Base-by-base conservation (phyloP, 768 basidiomycete genomes). In the Auriscalpium orientale region DNA sequence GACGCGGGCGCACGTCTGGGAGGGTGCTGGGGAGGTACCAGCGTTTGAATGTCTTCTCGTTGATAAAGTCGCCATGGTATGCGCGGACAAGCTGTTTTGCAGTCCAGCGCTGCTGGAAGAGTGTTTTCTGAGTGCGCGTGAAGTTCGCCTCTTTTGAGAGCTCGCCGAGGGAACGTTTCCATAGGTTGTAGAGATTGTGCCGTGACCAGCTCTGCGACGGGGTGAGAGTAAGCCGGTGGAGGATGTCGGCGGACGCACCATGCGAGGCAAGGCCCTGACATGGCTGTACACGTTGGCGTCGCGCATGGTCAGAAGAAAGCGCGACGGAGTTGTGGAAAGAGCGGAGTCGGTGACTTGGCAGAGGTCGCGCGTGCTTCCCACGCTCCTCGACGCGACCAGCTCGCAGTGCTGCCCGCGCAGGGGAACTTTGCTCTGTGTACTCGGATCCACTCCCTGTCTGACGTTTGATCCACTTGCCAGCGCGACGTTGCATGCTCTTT, bases 11-110 rank as follows among this genome's bases (percentile, higher is more conserved):
- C 53, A 91, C 89, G 65, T 93, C 91, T 0, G 91, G 95, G 15
- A 98, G 77, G 0, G 80, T 85, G 57, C 81, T 76, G 15, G 95
- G 95, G 38, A 99, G 80, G 69, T 93, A 98, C 89, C 92, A 94
- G 56, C 88, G 83, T 68, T 94, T 94, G 80, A 98, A 98, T 38
- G 86, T 85, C 65, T 86, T 88, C 75, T 95, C 92, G 53, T 85
- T 85, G 58, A 98, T 93, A 67, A 81, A 87, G 77, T 97, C 95
- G 21, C 95, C 94, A 67, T 98, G 97, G 77, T 98, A 98, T 4
- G 84, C 95, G 55, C 95, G 85, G 35, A 92, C 80, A 56, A 92
- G 82, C 4, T 85, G 79, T 71, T 95, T 97, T 12, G 91, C 83
- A 18, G 74, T 76, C 91, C 93, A 98, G 43, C 94, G 87, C 64